Conservation (phyloP, 2,329 filamentous ascomycete species). For the Chaetothyriales sp. region DNA sequence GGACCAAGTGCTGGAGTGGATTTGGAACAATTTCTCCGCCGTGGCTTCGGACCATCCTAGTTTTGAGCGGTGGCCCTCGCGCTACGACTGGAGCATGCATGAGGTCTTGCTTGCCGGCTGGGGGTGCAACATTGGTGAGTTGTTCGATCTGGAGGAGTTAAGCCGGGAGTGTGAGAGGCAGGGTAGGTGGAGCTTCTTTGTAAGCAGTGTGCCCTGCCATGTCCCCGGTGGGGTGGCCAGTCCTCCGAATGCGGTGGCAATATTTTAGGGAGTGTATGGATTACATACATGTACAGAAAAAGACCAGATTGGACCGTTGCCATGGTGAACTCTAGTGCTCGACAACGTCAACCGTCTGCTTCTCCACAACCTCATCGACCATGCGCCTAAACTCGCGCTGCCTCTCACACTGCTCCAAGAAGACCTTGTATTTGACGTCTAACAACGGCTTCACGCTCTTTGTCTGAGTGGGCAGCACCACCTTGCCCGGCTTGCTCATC, state of each 20-base stretch:
- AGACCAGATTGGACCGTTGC: background rate
- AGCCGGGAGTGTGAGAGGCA: conserved; percentile 25
- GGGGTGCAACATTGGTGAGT: conserved; percentile 21
- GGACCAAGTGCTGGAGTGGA: conserved; percentile 22
- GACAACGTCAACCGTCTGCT: background rate
- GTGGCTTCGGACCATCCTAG: conserved; percentile 24
- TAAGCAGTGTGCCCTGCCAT: conserved; percentile 26
- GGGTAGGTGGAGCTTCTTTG: conserved; percentile 34
- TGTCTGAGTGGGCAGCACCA: conserved; percentile 62
- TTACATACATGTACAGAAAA: background rate
- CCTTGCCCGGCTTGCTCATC: conserved; percentile 84
- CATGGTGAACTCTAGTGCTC: background rate
- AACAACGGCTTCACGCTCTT: conserved; percentile 64
- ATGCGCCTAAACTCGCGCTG: conserved; percentile 71
- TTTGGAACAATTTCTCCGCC: conserved; percentile 26
- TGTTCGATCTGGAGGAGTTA: conserved; percentile 30
- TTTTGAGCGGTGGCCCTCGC: conserved; percentile 20
- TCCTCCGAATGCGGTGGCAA: conserved; percentile 18
- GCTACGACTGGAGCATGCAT: conserved; percentile 17
- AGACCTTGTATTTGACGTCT: conserved; percentile 85
- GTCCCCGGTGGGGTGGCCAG: conserved; percentile 18
- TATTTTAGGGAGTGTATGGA: conserved; percentile 9
- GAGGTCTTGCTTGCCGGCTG: conserved; percentile 21
- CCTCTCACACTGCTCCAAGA: conserved; percentile 76
- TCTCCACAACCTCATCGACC: conserved; percentile 47